A percentile compares a stretch with the other conserved stretches of the same genome.
Evolutionary conservation across 108 stramenopile species (phyloP).

Genomic region (Cyclotella choctawhatcheeana): DNA sequence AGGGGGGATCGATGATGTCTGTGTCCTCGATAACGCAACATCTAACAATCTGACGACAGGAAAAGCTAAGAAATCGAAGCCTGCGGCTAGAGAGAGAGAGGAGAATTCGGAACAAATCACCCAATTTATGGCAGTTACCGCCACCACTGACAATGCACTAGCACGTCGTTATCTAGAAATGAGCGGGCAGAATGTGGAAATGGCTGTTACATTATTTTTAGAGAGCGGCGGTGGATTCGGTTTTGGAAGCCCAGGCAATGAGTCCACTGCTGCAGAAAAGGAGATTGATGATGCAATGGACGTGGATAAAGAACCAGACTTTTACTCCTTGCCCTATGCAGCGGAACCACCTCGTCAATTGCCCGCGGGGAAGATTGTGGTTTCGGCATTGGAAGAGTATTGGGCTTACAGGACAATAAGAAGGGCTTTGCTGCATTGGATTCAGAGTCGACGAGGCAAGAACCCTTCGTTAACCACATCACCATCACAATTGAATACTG

Average conservation of each 20-base stretch:
- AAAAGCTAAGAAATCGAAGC: not conserved
- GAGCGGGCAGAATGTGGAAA: constrained; percentile 70
- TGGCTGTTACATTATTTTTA: constrained; percentile 69
- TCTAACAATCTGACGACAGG: too few relatives aligned
- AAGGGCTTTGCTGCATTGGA: constrained; percentile 26
- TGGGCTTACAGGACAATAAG: constrained; percentile 25
- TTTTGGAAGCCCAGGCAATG: constrained; percentile 13
- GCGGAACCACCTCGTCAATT: not conserved
- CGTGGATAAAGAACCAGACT: constrained; percentile 1
- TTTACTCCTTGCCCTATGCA: constrained; percentile 11
- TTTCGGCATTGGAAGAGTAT: constrained; percentile 26
- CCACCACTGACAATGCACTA: constrained; percentile 51
- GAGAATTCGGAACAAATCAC: not conserved
- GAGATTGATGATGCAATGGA: not conserved
- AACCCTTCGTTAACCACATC: too few relatives aligned
- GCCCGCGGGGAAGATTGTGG: constrained; percentile 23
- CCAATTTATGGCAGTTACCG: constrained; percentile 76
- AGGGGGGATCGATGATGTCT: not conserved
- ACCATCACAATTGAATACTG: not conserved
- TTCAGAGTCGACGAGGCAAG: not conserved
- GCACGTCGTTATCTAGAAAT: constrained; percentile 81
- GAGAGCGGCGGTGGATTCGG: constrained; percentile 55
- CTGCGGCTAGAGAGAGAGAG: not conserved
- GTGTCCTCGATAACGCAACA: not conserved
- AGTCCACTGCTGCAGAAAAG: not conserved